phyloP scores from a whole-genome alignment of 2,329 filamentous ascomycete species.

The Chaetoscypha palmicola region DNA sequence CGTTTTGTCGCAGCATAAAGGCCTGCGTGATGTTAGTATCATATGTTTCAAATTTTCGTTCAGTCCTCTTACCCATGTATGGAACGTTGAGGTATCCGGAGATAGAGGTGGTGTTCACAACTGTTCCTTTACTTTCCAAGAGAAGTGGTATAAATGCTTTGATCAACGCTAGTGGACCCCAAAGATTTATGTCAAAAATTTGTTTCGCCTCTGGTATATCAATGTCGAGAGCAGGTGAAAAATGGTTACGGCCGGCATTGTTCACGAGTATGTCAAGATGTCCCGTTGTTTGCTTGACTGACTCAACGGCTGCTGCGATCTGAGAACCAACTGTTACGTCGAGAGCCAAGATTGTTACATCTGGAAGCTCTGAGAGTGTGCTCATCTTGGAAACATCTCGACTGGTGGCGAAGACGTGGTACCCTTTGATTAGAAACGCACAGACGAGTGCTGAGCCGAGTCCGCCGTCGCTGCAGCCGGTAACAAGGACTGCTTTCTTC shows the following conservation, averaged over 20 bases:
- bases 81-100: conserved; percentile 4
- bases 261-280: not conserved
- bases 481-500: not conserved
- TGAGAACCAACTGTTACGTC: not conserved
- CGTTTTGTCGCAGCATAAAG: conserved; percentile 4
- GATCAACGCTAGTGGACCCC: conserved; percentile 24
- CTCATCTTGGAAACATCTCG: not conserved
- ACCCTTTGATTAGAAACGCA: not conserved
- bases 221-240: not conserved
- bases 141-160: conserved; percentile 24
- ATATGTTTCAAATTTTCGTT: not conserved
- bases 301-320: not conserved
- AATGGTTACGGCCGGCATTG: not conserved
- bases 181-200: not conserved
- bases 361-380: not conserved
- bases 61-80: conserved; percentile 1
- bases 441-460: not conserved
- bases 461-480: not conserved
- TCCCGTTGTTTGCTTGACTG: not conserved
- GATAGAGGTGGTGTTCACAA: conserved; percentile 37
- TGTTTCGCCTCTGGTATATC: not conserved
- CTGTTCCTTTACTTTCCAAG: conserved; percentile 30
- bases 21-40: not conserved
- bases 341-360: not conserved
- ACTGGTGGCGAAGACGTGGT: not conserved